These are phyloP conservation scores for Eutypella sp. DNA, from an alignment of 2,329 filamentous ascomycete species.

Conservation along the genomic window DNA sequence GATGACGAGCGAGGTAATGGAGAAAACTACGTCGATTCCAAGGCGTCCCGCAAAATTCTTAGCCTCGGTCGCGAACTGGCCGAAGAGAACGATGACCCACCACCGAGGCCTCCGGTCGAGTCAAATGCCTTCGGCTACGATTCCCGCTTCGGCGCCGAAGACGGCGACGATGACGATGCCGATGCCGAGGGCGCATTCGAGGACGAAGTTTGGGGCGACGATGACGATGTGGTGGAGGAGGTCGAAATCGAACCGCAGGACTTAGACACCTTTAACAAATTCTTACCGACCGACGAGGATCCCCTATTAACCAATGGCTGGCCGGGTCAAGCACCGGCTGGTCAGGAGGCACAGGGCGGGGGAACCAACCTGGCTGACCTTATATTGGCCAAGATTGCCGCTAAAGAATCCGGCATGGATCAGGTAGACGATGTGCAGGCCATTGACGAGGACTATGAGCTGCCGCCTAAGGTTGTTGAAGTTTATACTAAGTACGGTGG, in stretches of 20 bases:
- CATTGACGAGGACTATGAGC: constrained; percentile 75
- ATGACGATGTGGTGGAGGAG: constrained; percentile 68
- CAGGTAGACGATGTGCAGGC: constrained; percentile 45
- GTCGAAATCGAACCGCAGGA: constrained; percentile 85
- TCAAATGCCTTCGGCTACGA: constrained; percentile 75
- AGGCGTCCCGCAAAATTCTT: constrained; percentile 82
- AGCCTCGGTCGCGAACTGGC: constrained; percentile 83
- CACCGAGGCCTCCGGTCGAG: constrained; percentile 34
- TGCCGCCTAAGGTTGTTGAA: constrained; percentile 88
- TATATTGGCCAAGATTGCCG: constrained; percentile 90
- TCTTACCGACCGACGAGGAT: constrained; percentile 68
- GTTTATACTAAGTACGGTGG: constrained; percentile 75
- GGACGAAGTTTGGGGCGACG: constrained; percentile 67
- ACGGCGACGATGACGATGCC: constrained; percentile 42
- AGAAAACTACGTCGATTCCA: constrained; percentile 71
- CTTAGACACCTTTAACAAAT: constrained; percentile 84
- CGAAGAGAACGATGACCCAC: constrained; percentile 65
- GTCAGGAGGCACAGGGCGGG: constrained; percentile 39
- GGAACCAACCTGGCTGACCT: constrained; percentile 84
- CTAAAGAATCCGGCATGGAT: constrained; percentile 70
- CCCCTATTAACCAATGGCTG: constrained; percentile 66
- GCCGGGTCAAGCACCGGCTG: constrained; percentile 40
- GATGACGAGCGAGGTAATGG: constrained; percentile 50
- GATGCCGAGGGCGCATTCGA: constrained; percentile 43
- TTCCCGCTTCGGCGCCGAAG: constrained; percentile 61